Evolutionary conservation across 306 rosid genomes (phyloP), one percentile per base, ranked within the genome.

Genomic region (Sesbania bispinosa): DNA sequence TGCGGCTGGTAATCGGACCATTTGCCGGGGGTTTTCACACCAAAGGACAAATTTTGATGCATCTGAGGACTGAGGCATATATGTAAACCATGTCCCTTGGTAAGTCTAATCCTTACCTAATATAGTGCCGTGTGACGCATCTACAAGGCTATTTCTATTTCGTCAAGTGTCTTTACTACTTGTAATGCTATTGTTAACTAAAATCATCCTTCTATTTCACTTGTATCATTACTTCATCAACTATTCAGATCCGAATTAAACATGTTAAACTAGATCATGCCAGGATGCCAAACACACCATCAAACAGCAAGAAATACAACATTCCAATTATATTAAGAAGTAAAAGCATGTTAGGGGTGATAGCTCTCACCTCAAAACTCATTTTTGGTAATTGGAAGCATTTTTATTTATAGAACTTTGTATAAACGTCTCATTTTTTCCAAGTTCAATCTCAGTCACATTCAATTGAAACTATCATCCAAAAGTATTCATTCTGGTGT

Each of bases 381-480:
- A 51, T n/a, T 55, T 24, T 42, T 33, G 52, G 14, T 64, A 41
- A 11, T 4, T 5, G 21, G 15, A 33, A 62, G 11, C 75, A 30
- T 16, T 21, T 21, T 63, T 69, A 69, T 30, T 30, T 21, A 39
- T 41, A 43, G 23, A 50, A 15, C 38, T 36, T 26, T 75, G 42
- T 9, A 71, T 18, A 81, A 10, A 20, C 0, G 57, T 33, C 21
- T 26, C 53, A 4, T 71, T 33, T 41, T n/a, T 46, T 48, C 21
- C 20, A 47, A 24, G 18, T 32, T 52, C 66, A 72, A 50, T 66
- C 16, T 24, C 30, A 51, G 10, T 50, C n/a, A 60, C 54, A 47
- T 71, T n/a, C 72, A 58, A 77, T 15, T 10, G 62, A 62, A n/a
- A 23, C 7, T 8, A 63, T 53, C 26, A 43, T 23, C 27, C 45